Evolutionary conservation across 1,284 basidiomycete species (phyloP), one percentile per base, ranked within the genome.

Genomic region (Pseudozyma sp.): DNA sequence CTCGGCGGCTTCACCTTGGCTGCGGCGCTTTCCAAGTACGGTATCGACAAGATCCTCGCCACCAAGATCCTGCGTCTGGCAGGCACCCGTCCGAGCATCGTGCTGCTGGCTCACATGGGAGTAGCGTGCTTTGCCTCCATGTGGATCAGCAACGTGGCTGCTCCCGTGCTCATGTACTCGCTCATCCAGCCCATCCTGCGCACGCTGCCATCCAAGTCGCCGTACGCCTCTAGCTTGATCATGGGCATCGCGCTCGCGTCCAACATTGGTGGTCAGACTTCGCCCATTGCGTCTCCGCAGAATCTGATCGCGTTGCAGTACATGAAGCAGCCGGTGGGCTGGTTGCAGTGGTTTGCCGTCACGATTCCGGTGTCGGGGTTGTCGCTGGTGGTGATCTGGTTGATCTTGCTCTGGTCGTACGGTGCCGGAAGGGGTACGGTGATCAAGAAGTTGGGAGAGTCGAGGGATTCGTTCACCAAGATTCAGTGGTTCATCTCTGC

Each of bases 61-160:
- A 95, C 94, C n/a, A 90, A 93, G 42, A 90, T 99, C 37, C 88
- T 99, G 49, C 92, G 90, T 77, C 87, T 97, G 49, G 97, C 97
- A 3, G 96, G 97, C 1, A 92, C 93, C 8, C 88, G 89, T 60
- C 97, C 95, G 0, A 90, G 90, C 74, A 90, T 89, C 0, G 95
- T 99, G 2, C 87, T 99, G 16, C 88, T 99, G 40, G 92, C 94
- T 0, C 94, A 98, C 85, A 99, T 99, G 97, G 90, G 88, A 42
- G 95, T 99, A 5, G 92, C 95, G 1, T 97, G 95, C 82, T 99
- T 99, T 83, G 94, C 96, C 2, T 94, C 92, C 84, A 99, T 98
- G 97, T 99, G 95, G 97, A 98, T 99, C 80, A 92, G 92, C 84
- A 98, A 99, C 82, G 96, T 99, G 14, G 96, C 96, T 0, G 96